These are phyloP conservation scores for Arachis monticola DNA, from an alignment of 331 rosid genomes.

Conservation along the genomic window DNA sequence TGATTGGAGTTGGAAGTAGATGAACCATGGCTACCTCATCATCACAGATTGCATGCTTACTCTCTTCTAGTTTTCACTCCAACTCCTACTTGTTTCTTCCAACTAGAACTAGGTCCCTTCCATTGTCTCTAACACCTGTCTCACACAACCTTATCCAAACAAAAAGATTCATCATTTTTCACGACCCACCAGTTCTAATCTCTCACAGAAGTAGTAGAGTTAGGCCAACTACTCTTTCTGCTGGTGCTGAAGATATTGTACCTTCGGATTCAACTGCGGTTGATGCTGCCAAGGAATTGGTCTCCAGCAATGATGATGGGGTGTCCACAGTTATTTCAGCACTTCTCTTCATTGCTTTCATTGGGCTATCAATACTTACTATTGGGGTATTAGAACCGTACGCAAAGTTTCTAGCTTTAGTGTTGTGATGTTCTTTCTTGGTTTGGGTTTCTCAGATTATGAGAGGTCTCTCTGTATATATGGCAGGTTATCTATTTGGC, in stretches of 20 bases:
- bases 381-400: conserved; percentile 64
- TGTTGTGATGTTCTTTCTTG: background rate
- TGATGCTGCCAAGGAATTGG: conserved; percentile 60
- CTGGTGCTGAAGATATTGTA: conserved; percentile 47
- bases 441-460: background rate
- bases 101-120: conserved; percentile 23
- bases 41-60: conserved; percentile 39
- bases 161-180: conserved; percentile 33
- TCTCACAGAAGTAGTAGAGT: conserved; percentile 23
- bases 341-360: conserved; percentile 76
- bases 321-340: conserved; percentile 51
- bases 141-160: conserved; percentile 31
- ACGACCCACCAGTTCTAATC: conserved; percentile 32
- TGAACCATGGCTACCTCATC: conserved; percentile 69
- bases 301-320: conserved; percentile 54
- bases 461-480: conserved; percentile 15
- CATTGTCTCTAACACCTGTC: conserved; percentile 24
- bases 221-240: conserved; percentile 34
- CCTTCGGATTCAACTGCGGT: conserved; percentile 48
- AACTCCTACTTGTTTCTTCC: conserved; percentile 23
- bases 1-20: background rate
- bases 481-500: conserved; percentile 79
- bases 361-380: conserved; percentile 74
- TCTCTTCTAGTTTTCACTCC: conserved; percentile 41
- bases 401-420: background rate